A percentile compares a stretch with the other conserved stretches of the same genome.
These are phyloP conservation scores for Gaeumannomyces tritici DNA, from an alignment of 2,329 filamentous ascomycete species.

Conservation along the genomic window DNA sequence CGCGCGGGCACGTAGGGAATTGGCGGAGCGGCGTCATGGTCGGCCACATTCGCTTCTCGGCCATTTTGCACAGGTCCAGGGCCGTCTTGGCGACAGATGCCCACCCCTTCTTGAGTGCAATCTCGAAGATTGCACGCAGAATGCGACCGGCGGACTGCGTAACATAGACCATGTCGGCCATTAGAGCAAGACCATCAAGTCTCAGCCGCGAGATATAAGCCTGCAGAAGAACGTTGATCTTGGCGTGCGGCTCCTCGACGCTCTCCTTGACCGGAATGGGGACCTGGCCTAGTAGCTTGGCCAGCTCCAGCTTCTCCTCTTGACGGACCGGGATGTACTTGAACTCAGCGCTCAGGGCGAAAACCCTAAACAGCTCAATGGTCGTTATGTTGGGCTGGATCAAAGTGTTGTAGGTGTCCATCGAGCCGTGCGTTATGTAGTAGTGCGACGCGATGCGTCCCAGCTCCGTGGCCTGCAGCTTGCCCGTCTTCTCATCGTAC, in stretches of 20 bases:
- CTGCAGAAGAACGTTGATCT: slow-evolving; percentile 95
- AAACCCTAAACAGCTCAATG: slow-evolving; percentile 94
- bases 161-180: slow-evolving; percentile 98
- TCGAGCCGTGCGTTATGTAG: slow-evolving; percentile 93
- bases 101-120: slow-evolving; percentile 95
- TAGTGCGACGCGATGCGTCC: slow-evolving; percentile 96
- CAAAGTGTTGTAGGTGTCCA: slow-evolving; percentile 94
- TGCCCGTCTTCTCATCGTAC: slow-evolving; percentile 89
- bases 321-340: slow-evolving; percentile 97
- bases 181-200: slow-evolving; percentile 85
- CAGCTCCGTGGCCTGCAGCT: slow-evolving; percentile 82
- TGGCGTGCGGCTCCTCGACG: slow-evolving; percentile 91
- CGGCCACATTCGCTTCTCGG: slow-evolving; percentile 98
- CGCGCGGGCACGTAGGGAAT: slow-evolving; percentile 71
- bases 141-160: slow-evolving; percentile 97
- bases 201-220: slow-evolving; percentile 94
- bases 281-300: slow-evolving; percentile 80
- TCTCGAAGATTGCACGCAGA: slow-evolving; percentile 90
- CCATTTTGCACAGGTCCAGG: slow-evolving; percentile 95
- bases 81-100: slow-evolving; percentile 85
- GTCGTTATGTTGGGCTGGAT: slow-evolving; percentile 87
- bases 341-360: slow-evolving; percentile 93
- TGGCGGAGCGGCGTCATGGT: slow-evolving; percentile 95
- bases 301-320: slow-evolving; percentile 93
- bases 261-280: slow-evolving; percentile 96